Conservation (phyloP, 169 alveolate genomes). For the Cryptosporidium tyzzeri region DNA sequence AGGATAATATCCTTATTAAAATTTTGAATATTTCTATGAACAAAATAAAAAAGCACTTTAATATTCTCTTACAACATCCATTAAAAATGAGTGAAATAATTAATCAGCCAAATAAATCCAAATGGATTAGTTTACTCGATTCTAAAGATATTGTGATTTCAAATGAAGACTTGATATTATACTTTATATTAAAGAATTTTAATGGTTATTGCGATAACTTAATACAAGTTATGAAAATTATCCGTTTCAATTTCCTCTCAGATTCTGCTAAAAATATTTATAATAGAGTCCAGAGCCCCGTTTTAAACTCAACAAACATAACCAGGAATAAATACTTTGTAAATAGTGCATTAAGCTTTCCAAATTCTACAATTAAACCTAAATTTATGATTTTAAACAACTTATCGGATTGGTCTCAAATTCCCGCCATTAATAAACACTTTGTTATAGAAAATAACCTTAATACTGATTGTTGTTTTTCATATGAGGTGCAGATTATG, state of each 20-base stretch:
- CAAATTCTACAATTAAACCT: background rate
- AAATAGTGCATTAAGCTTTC: background rate
- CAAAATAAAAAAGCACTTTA: slow-evolving; percentile 39
- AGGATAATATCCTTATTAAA: background rate
- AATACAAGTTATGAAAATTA: background rate
- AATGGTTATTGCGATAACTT: background rate
- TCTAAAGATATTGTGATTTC: slow-evolving; percentile 3
- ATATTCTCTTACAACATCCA: slow-evolving; percentile 6
- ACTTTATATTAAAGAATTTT: slow-evolving; percentile 18
- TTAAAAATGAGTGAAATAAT: background rate
- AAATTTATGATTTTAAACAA: background rate
- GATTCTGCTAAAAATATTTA: background rate
- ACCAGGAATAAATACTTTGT: slow-evolving; percentile 1
- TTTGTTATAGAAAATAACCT: background rate
- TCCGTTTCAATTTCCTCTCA: slow-evolving; percentile 12
- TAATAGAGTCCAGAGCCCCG: background rate
- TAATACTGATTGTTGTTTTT: background rate
- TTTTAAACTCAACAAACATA: background rate
- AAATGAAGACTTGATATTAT: slow-evolving; percentile 25
- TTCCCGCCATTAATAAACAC: background rate
- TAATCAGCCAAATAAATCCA: background rate
- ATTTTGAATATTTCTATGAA: slow-evolving; percentile 1
- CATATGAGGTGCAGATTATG: background rate
- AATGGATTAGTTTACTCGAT: background rate
- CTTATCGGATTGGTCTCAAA: background rate